Percentiles rank a stretch among this genome's conserved stretches.
These are phyloP conservation scores for Bipolaris bicolor DNA, from an alignment of 2,329 filamentous ascomycete genomes.

Conservation along the genomic window DNA sequence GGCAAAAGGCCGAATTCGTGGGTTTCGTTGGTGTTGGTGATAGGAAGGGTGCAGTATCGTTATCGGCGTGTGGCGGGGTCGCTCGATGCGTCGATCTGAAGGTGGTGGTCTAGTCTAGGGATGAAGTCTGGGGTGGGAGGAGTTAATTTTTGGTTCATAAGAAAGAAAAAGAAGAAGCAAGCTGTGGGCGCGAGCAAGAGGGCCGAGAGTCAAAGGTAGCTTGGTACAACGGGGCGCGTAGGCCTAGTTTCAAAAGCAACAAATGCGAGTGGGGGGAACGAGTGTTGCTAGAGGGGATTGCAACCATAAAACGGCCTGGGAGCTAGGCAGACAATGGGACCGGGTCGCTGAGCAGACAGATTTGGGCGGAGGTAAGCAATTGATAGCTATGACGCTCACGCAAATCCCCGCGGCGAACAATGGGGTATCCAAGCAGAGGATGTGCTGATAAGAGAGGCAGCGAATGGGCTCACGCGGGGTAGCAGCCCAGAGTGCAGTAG, in stretches of 20 bases:
- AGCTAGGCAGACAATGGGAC: conserved; percentile 21
- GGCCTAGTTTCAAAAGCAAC: conserved; percentile 30
- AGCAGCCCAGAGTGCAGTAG: conserved; percentile 14
- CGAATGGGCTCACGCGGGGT: conserved; percentile 45
- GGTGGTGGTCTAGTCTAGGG: conserved; percentile 32
- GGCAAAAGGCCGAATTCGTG: conserved; percentile 56
- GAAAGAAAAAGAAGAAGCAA: background rate
- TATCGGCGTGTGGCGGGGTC: conserved; percentile 30
- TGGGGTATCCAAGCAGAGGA: conserved; percentile 32
- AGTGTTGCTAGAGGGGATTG: conserved; percentile 12
- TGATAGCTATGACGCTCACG: conserved; percentile 35
- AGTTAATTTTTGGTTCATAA: conserved; percentile 21
- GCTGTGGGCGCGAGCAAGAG: background rate
- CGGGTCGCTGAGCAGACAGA: conserved; percentile 28
- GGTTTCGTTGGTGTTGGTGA: conserved; percentile 29
- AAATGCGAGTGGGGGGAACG: conserved; percentile 16
- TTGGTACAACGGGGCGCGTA: conserved; percentile 10
- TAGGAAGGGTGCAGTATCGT: conserved; percentile 25
- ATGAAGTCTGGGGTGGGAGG: conserved; percentile 19
- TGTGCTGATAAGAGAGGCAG: conserved; percentile 41
- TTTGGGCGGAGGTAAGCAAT: conserved; percentile 20
- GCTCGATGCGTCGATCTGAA: conserved; percentile 33
- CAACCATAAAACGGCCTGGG: conserved; percentile 18
- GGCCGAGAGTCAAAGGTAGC: background rate
- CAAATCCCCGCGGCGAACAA: conserved; percentile 29